phyloP scores from a whole-genome alignment of 768 basidiomycete genomes.

The Auricularia heimuer region DNA sequence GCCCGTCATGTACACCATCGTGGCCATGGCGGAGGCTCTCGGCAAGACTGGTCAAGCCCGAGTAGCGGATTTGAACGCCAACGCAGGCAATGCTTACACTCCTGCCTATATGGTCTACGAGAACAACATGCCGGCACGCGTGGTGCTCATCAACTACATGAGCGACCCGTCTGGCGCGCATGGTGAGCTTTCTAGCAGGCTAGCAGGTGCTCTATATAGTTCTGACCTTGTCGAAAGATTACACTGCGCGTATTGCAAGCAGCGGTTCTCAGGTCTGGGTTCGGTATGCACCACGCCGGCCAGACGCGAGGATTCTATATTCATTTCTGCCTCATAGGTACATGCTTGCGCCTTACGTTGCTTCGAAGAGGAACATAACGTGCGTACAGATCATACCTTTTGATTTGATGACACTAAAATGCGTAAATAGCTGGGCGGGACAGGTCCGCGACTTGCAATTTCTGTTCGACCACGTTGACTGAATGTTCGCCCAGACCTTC shows the following conservation, averaged over 20 bases:
- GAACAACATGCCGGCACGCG: slow-evolving; percentile 40
- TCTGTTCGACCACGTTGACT: background rate
- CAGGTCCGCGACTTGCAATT: background rate
- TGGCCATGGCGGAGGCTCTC: slow-evolving; percentile 36
- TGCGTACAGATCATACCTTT: slow-evolving; percentile 54
- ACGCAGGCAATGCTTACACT: slow-evolving; percentile 31
- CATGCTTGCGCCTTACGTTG: slow-evolving; percentile 38
- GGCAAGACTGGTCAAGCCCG: slow-evolving; percentile 32
- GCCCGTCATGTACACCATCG: slow-evolving; percentile 37
- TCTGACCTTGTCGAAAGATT: slow-evolving; percentile 23
- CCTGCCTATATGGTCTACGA: slow-evolving; percentile 41
- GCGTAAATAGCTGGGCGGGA: background rate
- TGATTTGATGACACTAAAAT: too few species aligned
- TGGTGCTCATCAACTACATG: slow-evolving; percentile 42
- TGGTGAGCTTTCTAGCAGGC: slow-evolving; percentile 36
- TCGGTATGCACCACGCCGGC: background rate
- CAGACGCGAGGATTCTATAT: background rate
- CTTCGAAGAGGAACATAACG: slow-evolving; percentile 54
- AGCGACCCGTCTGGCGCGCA: slow-evolving; percentile 35
- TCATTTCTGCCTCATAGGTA: slow-evolving; percentile 30
- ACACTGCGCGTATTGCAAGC: slow-evolving; percentile 40
- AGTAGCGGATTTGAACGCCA: slow-evolving; percentile 31
- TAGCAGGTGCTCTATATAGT: slow-evolving; percentile 16
- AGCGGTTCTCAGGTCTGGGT: slow-evolving; percentile 6
- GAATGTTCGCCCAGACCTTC: slow-evolving; percentile 28